Base-by-base conservation (phyloP, 768 basidiomycete species). In the Mycena rosella region DNA sequence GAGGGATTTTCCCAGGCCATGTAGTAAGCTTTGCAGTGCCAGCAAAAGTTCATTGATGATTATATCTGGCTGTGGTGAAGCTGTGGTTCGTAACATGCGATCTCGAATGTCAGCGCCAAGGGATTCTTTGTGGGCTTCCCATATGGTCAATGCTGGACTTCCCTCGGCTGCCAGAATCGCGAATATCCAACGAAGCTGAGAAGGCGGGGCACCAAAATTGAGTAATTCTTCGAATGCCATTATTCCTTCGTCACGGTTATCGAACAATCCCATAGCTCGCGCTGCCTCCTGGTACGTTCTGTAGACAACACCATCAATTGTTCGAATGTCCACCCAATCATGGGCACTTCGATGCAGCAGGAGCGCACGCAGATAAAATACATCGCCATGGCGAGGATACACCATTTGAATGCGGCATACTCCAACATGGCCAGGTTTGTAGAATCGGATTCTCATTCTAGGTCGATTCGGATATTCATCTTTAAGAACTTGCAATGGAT, bases 381-480 rank as follows among this genome's bases (percentile, higher is more conserved):
- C n/a, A n/a, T 59, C 57, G 5, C 57, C 57, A 36, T 59, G 57
- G 9, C 57, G 57, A n/a, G 57, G 57, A 36, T 59, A 59, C 13
- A 59, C 57, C 27, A 59, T 48, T 42, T 59, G 42, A 17, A 59
- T 47, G 29, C 57, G 57, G 5, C n/a, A 29, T 2, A 48, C 38
- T 15, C 38, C 45, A 1, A 59, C 17, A 44, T 59, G 57, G 3
- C 57, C 4, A 48, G 44, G n/a, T 24, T 48, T 7, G 18, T 59
- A 59, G 18, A 59, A 48, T 22, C 57, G 15, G 17, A 59, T 47
- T 11, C 57, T 13, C 49, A 51, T 51, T 20, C 38, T 8, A 40
- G 38, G 38, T 4, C 17, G 38, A 8, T 15, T 3, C 10, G 38
- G 4, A 40, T 15, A 10, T 40, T 15, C 5, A 10, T 30, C 42